Evolutionary conservation across 768 basidiomycete genomes (phyloP).

Genomic region (Tricholoma terreum): DNA sequence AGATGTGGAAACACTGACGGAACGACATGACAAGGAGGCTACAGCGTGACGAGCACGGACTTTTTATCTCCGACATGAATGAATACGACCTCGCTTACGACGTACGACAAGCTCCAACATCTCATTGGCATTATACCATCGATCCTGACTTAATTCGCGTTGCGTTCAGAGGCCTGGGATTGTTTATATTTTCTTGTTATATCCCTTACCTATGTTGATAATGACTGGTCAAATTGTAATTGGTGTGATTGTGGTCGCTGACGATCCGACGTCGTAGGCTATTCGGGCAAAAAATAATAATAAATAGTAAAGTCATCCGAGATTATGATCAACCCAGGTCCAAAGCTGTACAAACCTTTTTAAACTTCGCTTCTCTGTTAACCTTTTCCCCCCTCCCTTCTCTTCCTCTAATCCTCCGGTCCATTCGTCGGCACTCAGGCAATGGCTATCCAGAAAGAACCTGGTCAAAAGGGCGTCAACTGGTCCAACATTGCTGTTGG

Average conservation of each 20-base stretch:
- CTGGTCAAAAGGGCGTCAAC: conserved; percentile 87
- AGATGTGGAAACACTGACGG: conserved; percentile 51
- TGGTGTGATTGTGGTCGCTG: no score
- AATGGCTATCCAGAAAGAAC: conserved; percentile 84
- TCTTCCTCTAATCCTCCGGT: conserved; percentile 19
- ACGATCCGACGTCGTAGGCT: no score
- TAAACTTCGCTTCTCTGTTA: conserved; percentile 8
- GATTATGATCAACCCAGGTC: conserved; percentile 11
- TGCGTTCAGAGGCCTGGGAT: background rate
- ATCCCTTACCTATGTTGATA: background rate
- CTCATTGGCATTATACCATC: conserved; percentile 4
- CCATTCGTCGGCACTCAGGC: conserved; percentile 18
- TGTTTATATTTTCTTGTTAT: conserved; percentile 1
- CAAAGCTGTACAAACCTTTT: background rate
- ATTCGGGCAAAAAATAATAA: no score
- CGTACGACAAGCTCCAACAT: conserved; percentile 4
- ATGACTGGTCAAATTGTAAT: background rate
- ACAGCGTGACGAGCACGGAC: conserved; percentile 18
- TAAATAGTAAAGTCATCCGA: conserved; percentile 2
- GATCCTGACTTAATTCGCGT: conserved; percentile 3
- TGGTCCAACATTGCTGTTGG: conserved; percentile 97
- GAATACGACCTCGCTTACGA: conserved; percentile 6
- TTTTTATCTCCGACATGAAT: conserved; percentile 2
- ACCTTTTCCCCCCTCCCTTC: conserved; percentile 18
- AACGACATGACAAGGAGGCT: conserved; percentile 36